Percentiles rank a stretch among this genome's conserved stretches.
phyloP scores from a whole-genome alignment of 257 asterid species.

The Nicotiana otophora region DNA sequence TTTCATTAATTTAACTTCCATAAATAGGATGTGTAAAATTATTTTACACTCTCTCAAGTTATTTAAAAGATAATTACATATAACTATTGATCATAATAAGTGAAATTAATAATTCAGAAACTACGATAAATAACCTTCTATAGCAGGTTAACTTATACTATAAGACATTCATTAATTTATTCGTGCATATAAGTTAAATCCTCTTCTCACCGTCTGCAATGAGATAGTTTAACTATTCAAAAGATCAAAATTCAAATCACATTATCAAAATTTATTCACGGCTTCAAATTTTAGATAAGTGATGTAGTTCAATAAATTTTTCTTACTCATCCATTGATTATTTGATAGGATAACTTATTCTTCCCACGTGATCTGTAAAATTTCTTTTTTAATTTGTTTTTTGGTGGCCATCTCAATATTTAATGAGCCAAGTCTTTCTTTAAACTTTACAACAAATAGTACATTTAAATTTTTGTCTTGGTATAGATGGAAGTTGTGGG shows the following conservation, averaged over 20 bases:
- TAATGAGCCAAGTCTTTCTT: neutral
- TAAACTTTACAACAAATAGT: neutral
- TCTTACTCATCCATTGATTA: neutral
- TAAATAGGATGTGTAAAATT: too few species aligned
- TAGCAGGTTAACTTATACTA: too few species aligned
- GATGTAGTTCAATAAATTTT: neutral
- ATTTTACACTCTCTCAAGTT: too few species aligned
- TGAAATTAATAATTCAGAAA: too few species aligned
- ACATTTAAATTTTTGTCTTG: neutral
- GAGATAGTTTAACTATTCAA: neutral
- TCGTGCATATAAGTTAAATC: too few species aligned
- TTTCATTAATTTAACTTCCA: too few species aligned
- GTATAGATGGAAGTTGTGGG: constrained; percentile 1
- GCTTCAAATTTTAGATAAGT: neutral
- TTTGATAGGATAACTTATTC: neutral
- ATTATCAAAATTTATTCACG: neutral
- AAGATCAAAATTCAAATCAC: too few species aligned
- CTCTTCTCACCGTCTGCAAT: neutral
- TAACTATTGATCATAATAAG: too few species aligned
- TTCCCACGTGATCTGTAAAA: neutral
- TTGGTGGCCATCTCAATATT: neutral
- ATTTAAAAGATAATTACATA: too few species aligned
- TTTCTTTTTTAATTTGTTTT: neutral
- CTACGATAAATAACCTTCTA: too few species aligned
- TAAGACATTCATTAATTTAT: too few species aligned